Evolutionary conservation across 2,329 filamentous ascomycete species (phyloP), one percentile per base, ranked within the genome.

Genomic region (Fusarium oxysporum): DNA sequence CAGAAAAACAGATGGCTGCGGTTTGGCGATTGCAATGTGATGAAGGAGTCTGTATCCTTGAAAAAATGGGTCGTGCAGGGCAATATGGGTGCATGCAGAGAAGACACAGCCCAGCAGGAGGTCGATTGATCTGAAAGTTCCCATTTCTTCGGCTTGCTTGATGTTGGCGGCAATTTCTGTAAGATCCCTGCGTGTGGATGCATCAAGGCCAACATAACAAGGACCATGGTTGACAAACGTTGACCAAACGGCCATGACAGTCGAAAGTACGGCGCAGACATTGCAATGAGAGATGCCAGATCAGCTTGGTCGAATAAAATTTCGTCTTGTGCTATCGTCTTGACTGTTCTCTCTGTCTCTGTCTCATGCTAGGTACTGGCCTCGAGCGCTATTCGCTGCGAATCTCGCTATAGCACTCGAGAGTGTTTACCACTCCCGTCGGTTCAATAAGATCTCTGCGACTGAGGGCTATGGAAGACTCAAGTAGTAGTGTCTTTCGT

Each of bases 281-380:
- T 81, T 79, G 81, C 80, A 78, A 80, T 68, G 77, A 79, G 77
- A 76, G 79, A 80, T 82, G 80, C 80, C 82, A 84, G 79, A 81
- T 80, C 77, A 84, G 81, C 81, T 82, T 82, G 82, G 83, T 83
- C 83, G 83, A 82, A 82, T 82, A 81, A 80, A 82, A 79, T 71
- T 80, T 83, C 84, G 81, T 85, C 82, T 85, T 91, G 89, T 92
- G 91, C 92, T 93, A 93, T 90, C 90, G 88, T 91, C 88, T 89
- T 90, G 89, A 78, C 79, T 82, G 74, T 81, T 73, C 79, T 80
- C 78, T 80, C 78, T 79, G 78, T 80, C 78, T 80, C 78, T 78
- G 79, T 81, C 79, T 80, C 82, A 83, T 83, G 83, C 91, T 93
- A 92, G 89, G 88, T 89, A 89, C 87, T 90, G 85, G 85, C 85